A percentile compares a stretch with the other conserved stretches of the same genome.
Evolutionary conservation across 305 asterid genomes (phyloP).

Genomic region (Fraxinus angustifolia): DNA sequence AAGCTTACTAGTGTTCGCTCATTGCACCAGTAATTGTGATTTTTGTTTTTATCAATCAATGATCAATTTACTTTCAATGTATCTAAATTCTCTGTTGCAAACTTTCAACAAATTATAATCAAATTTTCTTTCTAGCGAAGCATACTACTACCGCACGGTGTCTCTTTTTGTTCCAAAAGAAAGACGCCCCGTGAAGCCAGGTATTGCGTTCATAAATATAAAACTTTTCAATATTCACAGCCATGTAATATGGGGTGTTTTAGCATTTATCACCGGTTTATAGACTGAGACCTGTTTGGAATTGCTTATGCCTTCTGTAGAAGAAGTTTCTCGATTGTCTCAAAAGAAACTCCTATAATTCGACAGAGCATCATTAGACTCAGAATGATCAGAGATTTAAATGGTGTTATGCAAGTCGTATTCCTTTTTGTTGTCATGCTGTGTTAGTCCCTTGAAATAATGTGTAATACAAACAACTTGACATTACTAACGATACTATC

Average conservation of each 20-base stretch:
- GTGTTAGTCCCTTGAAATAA: not conserved
- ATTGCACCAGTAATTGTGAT: too few relatives aligned
- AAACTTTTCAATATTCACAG: not conserved
- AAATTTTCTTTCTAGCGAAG: too few relatives aligned
- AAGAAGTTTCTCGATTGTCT: not conserved
- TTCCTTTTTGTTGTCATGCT: not conserved
- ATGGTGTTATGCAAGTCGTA: not conserved
- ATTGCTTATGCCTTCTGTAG: not conserved
- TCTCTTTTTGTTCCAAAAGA: too few relatives aligned
- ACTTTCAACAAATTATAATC: too few relatives aligned
- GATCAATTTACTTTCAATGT: too few relatives aligned
- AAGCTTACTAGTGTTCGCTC: too few relatives aligned
- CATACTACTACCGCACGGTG: too few relatives aligned
- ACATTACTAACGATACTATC: not conserved
- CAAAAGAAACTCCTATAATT: not conserved
- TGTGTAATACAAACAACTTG: not conserved
- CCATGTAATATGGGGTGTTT: not conserved
- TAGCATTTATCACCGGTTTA: not conserved
- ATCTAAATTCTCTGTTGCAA: too few relatives aligned
- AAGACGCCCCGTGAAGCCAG: too few relatives aligned
- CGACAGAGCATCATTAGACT: not conserved
- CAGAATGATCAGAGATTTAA: not conserved
- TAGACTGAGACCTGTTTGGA: not conserved
- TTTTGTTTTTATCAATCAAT: too few relatives aligned
- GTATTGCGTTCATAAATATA: not conserved